These are phyloP conservation scores for Forsythia suspensa DNA, from an alignment of 257 asterid species.

Conservation along the genomic window DNA sequence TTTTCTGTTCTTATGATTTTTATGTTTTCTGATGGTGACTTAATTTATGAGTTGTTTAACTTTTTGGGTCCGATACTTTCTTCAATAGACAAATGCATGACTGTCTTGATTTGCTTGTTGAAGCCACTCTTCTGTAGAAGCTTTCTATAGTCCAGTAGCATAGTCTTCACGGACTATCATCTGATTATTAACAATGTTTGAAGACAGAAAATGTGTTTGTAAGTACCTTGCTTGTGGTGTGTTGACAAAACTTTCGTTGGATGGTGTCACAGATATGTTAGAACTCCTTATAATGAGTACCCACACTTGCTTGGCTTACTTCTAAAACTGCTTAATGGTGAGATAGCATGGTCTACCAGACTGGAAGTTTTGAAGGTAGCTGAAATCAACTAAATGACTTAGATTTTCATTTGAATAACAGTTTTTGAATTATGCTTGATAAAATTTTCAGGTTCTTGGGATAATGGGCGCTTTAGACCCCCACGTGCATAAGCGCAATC, in stretches of 20 bases:
- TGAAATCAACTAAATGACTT: conserved; percentile 21
- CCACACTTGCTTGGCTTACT: conserved; percentile 95
- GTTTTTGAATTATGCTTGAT: conserved; percentile 27
- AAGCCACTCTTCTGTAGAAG: background rate
- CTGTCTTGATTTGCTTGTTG: background rate
- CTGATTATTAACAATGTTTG: background rate
- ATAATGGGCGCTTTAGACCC: conserved; percentile 99
- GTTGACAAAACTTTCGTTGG: conserved; percentile 18
- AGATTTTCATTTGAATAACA: background rate
- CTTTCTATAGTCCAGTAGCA: background rate
- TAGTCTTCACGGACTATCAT: background rate
- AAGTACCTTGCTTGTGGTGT: no score
- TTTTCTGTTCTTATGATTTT: background rate
- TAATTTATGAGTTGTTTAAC: conserved; percentile 7
- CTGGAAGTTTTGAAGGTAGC: conserved; percentile 94
- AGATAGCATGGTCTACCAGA: conserved; percentile 98
- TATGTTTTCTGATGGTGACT: conserved; percentile 5
- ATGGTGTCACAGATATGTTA: conserved; percentile 71
- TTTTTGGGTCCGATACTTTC: background rate
- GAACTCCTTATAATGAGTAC: conserved; percentile 89
- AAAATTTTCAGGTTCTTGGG: conserved; percentile 75
- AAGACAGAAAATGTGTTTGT: background rate
- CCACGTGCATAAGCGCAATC: conserved; percentile 87
- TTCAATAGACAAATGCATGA: background rate
- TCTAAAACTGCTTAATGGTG: conserved; percentile 90